Evolutionary conservation across 1,139 yeast genomes (phyloP), one percentile per base, ranked within the genome.

Genomic region (Geotrichum carabidarum): DNA sequence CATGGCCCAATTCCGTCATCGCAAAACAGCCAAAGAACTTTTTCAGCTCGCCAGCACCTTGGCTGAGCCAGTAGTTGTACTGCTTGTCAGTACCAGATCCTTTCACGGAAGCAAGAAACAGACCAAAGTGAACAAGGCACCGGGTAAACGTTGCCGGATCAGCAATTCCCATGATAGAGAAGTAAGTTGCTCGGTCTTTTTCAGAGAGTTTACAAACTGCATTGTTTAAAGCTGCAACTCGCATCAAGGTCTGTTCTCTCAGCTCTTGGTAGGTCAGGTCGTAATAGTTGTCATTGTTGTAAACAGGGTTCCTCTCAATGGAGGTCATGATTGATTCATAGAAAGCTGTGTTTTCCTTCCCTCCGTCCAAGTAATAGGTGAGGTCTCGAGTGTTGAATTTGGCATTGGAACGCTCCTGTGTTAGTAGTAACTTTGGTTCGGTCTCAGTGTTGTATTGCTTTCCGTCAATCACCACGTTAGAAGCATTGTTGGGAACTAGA

Each of bases 1-100:
- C 96, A 66, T 89, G 96, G 12, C 88, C 95, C 68, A 89, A 74
- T 71, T 89, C 96, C 12, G 96, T 89, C 96, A 89, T 89, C 53
- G 88, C 90, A 69, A 88, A 89, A 71, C 96, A 88, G 32, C 96
- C 96, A 65, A 86, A 87, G 57, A 89, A 78, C 56, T 81, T 83
- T 65, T 79, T 82, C 54, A 86, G 72, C 59, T 74, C 57, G 15
- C 77, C 71, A 12, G 91, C 84, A 58, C 93, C 95, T 62, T 81
- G 80, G 56, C 74, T 71, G 50, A 87, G 76, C 96, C 96, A 89
- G 72, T 78, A 88, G 35, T 72, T 69, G 54, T 75, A 70, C 66
- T 79, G 83, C 52, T 72, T 76, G 50, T 76, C 74, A 2, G 91
- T 82, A 61, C 90, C 91, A 57, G 83, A 82, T 52, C 90, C 89